Evolutionary conservation across 2,329 filamentous ascomycete species (phyloP).

Genomic region (Penicillium sp.): DNA sequence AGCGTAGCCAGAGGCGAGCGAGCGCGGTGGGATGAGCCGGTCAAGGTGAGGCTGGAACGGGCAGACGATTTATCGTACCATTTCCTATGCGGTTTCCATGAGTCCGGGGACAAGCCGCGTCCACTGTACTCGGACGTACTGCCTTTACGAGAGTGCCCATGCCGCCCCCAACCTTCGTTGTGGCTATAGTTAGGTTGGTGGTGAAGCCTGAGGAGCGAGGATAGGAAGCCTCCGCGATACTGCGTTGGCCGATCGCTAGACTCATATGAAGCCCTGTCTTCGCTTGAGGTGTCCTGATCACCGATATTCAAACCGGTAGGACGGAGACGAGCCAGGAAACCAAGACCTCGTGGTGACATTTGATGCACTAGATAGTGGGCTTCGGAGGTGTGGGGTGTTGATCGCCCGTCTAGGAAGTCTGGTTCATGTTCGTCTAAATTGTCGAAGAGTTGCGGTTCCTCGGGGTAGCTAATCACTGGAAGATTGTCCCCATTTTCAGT

Average conservation of each 20-base stretch:
- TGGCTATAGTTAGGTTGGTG: slow-evolving; percentile 44
- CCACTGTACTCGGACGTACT: slow-evolving; percentile 33
- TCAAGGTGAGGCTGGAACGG: slow-evolving; percentile 36
- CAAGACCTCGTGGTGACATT: slow-evolving; percentile 37
- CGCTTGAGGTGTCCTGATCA: slow-evolving; percentile 30
- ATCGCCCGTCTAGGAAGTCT: slow-evolving; percentile 26
- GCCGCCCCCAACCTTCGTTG: slow-evolving; percentile 21
- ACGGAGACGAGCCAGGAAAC: slow-evolving; percentile 33
- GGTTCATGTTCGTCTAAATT: slow-evolving; percentile 34
- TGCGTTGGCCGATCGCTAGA: slow-evolving; percentile 63
- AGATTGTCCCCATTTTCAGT: slow-evolving; percentile 36
- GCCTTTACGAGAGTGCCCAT: slow-evolving; percentile 31
- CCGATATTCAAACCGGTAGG: slow-evolving; percentile 35
- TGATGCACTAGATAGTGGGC: slow-evolving; percentile 34
- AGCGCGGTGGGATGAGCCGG: slow-evolving; percentile 30
- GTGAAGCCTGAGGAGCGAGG: slow-evolving; percentile 68
- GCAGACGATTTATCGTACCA: slow-evolving; percentile 43
- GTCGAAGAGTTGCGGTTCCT: slow-evolving; percentile 34
- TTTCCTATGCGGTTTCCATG: slow-evolving; percentile 34
- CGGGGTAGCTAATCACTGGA: slow-evolving; percentile 34
- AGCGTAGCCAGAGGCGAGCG: slow-evolving; percentile 31
- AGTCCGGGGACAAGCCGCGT: slow-evolving; percentile 33
- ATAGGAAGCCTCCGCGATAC: slow-evolving; percentile 70
- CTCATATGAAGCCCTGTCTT: slow-evolving; percentile 47
- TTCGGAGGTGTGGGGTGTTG: slow-evolving; percentile 30